Base-by-base conservation (phyloP, 140 eudicot species). In the Stevia rebaudiana region DNA sequence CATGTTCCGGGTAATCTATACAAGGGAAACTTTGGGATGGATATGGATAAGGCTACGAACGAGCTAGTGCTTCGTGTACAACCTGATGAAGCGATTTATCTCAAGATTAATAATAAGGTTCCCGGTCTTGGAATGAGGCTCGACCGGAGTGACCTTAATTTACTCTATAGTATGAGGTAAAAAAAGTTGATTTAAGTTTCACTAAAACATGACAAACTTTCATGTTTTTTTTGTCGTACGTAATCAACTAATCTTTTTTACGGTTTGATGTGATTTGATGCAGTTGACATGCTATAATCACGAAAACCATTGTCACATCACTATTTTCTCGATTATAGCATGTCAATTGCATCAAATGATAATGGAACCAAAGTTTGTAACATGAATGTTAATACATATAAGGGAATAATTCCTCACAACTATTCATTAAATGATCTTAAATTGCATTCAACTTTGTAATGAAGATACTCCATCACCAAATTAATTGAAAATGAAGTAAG, bases 121-220 rank as follows among this genome's bases (percentile, higher is more conserved):
- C 98, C 98, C 15, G 98, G 98, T 63, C 84, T 91, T 21, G 98
- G 92, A 47, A 91, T 91, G 98, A 84, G 96, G 74, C 73, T 91
- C 16, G 96, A 91, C 73, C 87, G 96, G 24, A 85, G 96, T 40
- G 92, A 91, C 81, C 98, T 91, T 62, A 91, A 91, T 74, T 70
- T 91, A 68, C 95, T 91, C 24, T 91, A 82, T 69, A 85, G 82
- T 3, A 74, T 71, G 44, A 87, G 92, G 98, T 87, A 78, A 69
- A 68, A 15, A 5, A n/a, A n/a, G 46, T 36, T 90, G 44, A 7
- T 11, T 40, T 1, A 40, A 40, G n/a, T 40, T 40, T 40, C 15
- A 40, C 44, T 5, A 3, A 40, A 40, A 40, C 11, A 3, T 11
- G 11, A 11, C 15, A 40, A 11, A 40, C 15, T 11, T 11, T 40